phyloP scores from a whole-genome alignment of 2,329 filamentous ascomycete genomes.

The Aspergillus intermedius region DNA sequence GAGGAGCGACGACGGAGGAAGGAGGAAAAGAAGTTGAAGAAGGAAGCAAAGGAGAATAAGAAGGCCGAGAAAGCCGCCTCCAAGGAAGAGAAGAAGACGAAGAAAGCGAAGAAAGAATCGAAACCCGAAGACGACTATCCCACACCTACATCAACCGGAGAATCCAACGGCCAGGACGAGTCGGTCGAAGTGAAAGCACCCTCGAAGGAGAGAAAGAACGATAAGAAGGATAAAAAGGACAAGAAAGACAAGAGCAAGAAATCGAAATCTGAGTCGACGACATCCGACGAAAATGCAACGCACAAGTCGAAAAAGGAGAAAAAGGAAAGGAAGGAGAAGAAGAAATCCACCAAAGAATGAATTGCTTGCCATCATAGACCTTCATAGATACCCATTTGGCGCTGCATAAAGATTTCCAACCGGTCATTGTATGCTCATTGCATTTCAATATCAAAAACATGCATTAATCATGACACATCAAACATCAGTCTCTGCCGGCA shows the following conservation, averaged over 20 bases:
- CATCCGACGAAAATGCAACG: slow-evolving; percentile 28
- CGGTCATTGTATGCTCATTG: slow-evolving; percentile 6
- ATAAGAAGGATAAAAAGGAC: slow-evolving; percentile 21
- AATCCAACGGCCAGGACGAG: slow-evolving; percentile 12
- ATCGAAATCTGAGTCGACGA: slow-evolving; percentile 19
- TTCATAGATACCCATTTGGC: slow-evolving; percentile 28
- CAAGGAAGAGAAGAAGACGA: slow-evolving; percentile 14
- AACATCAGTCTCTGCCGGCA: slow-evolving; percentile 46
- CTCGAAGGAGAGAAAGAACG: slow-evolving; percentile 24
- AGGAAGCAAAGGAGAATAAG: slow-evolving; percentile 17
- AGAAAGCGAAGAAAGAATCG: slow-evolving; percentile 13
- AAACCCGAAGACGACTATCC: slow-evolving; percentile 23
- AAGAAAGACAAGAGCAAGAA: slow-evolving; percentile 15
- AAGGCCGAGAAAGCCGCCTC: neutral
- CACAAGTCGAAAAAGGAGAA: slow-evolving; percentile 45
- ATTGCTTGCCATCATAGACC: neutral
- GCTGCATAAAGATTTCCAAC: slow-evolving; percentile 9
- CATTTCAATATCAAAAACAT: slow-evolving; percentile 1
- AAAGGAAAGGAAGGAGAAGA: slow-evolving; percentile 27
- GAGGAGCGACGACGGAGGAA: slow-evolving; percentile 16
- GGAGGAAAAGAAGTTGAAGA: slow-evolving; percentile 22
- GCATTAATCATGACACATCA: slow-evolving; percentile 11
- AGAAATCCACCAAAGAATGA: slow-evolving; percentile 7
- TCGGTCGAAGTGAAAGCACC: slow-evolving; percentile 25
- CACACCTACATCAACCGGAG: slow-evolving; percentile 25